Evolutionary conservation across 805 yeast species (phyloP), one percentile per base, ranked within the genome.

Genomic region (Pichia eremophila): DNA sequence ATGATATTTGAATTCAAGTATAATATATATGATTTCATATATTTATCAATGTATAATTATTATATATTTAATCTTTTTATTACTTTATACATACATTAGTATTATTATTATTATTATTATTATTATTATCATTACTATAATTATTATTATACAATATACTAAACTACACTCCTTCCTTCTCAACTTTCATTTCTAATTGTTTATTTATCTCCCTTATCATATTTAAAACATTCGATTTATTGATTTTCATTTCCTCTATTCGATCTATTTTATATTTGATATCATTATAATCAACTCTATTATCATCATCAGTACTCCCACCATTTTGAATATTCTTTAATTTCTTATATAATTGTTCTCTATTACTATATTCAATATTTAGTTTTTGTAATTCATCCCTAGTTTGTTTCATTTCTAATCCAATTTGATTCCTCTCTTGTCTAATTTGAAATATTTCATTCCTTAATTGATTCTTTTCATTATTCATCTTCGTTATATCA

Each of bases 401-500:
- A 32, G 27, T 29, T 18, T 39, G 39, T 40, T 50, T 53, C 43
- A 40, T 47, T 46, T 34, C 56, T 44, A 41, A 51, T 40, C 29
- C 51, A 31, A 18, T 39, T n/a, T 41, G 43, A 51, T 12, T 48
- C 31, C 12, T 46, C 38, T 51, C 67, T 50, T 51, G 53, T 18
- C 70, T 55, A 1, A 58, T 48, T 8, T 61, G 51, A 46, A 60
- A 62, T 5, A 71, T 59, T 12, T 60, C 48, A 7, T 43, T 32
- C 39, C 74, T 54, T 14, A 62, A 46, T 3, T 57, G 56, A 35
- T 60, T 57, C 48, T 69, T 69, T 15, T 57, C 55, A 12, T 44
- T 43, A 44, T 61, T 65, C 6, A 61, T 51, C 22, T 57, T 59
- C 10, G 55, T 48, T 22, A 70, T 52, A 36, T 67, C 64, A 27